A percentile compares a stretch with the other conserved stretches of the same genome.
Conservation (phyloP, 805 yeast species). For the Candida ovalis region DNA sequence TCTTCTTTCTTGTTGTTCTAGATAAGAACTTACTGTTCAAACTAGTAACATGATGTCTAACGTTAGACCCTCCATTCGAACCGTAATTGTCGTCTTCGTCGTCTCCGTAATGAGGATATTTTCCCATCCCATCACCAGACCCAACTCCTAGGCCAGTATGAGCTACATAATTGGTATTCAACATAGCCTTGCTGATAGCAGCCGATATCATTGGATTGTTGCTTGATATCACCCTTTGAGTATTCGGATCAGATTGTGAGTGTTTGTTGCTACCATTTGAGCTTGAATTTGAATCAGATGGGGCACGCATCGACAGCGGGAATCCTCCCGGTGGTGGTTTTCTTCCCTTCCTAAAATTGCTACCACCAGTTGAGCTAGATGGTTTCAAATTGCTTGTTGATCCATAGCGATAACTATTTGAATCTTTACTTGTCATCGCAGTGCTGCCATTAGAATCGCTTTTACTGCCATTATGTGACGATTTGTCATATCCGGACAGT, state of each 20-base stretch:
- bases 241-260: conserved; percentile 6
- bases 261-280: conserved; percentile 1
- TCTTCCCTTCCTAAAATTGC: conserved; percentile 3
- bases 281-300: conserved; percentile 4
- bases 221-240: conserved; percentile 17
- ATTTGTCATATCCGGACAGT: conserved; percentile 6
- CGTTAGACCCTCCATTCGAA: conserved; percentile 6
- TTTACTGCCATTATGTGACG: background rate
- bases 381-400: background rate
- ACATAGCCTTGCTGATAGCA: conserved; percentile 31
- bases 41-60: conserved; percentile 40
- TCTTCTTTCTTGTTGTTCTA: conserved; percentile 46
- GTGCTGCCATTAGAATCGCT: background rate
- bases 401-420: conserved; percentile 1
- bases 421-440: background rate
- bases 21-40: conserved; percentile 61
- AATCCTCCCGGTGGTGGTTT: conserved; percentile 17
- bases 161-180: conserved; percentile 13
- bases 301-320: conserved; percentile 17
- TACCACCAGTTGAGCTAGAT: background rate
- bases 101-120: conserved; percentile 1
- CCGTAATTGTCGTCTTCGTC: background rate
- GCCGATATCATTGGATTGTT: conserved; percentile 33
- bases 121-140: background rate
- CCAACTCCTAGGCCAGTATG: conserved; percentile 1